phyloP scores from a whole-genome alignment of 2,329 filamentous ascomycete genomes.

The Cladosporium sphaerospermum region DNA sequence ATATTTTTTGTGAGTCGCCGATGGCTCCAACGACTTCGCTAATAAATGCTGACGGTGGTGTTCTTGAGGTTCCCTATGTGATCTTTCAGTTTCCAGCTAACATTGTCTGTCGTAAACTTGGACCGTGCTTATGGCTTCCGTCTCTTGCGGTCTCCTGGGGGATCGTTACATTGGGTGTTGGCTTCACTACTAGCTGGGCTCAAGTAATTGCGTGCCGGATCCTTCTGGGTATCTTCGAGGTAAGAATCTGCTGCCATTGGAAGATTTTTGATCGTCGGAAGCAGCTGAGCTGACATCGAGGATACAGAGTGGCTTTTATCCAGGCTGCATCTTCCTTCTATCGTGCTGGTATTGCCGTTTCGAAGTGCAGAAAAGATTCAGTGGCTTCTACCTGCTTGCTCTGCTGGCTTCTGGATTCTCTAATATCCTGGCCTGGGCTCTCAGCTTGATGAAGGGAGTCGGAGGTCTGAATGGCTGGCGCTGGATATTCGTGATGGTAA shows the following conservation, averaged over 20 bases:
- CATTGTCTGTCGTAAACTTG: slow-evolving; percentile 59
- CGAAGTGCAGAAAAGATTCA: slow-evolving; percentile 13
- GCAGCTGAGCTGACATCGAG: background rate
- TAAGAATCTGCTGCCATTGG: slow-evolving; percentile 20
- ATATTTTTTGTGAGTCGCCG: slow-evolving; percentile 59
- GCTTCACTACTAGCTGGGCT: slow-evolving; percentile 50
- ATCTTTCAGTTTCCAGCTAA: slow-evolving; percentile 67
- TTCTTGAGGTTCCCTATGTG: slow-evolving; percentile 47
- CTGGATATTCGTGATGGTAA: slow-evolving; percentile 41
- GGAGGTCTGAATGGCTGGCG: slow-evolving; percentile 32
- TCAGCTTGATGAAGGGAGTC: slow-evolving; percentile 41
- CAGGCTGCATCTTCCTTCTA: slow-evolving; percentile 58
- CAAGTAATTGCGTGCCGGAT: slow-evolving; percentile 51
- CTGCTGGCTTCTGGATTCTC: slow-evolving; percentile 43
- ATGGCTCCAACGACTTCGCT: background rate
- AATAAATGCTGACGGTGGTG: background rate
- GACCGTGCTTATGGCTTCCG: slow-evolving; percentile 35
- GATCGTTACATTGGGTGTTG: slow-evolving; percentile 56
- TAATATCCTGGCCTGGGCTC: slow-evolving; percentile 38
- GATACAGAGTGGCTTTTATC: slow-evolving; percentile 38
- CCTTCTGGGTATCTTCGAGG: slow-evolving; percentile 57
- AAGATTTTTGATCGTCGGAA: slow-evolving; percentile 17
- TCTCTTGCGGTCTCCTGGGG: slow-evolving; percentile 51
- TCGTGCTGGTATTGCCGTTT: slow-evolving; percentile 47
- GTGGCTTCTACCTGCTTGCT: slow-evolving; percentile 47